A percentile compares a stretch with the other conserved stretches of the same genome.
These are phyloP conservation scores for Pseudoturritis turrita DNA, from an alignment of 345 rosid genomes.

Conservation along the genomic window DNA sequence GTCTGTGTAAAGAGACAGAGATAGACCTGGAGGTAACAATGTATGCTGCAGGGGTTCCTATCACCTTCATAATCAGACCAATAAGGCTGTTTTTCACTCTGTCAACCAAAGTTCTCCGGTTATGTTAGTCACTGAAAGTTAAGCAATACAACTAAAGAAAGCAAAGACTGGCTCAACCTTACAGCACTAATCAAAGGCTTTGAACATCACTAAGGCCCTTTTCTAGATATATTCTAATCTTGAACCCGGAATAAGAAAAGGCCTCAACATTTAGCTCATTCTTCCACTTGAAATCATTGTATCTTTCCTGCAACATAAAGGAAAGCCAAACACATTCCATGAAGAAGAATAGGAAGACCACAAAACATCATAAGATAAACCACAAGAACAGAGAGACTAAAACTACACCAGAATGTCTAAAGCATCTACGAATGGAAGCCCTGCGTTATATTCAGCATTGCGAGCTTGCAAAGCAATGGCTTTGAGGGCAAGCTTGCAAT, in stretches of 20 bases:
- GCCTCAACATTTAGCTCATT: no score
- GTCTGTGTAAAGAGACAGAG: constrained; percentile 14
- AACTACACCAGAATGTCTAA: constrained; percentile 64
- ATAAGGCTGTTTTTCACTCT: constrained; percentile 82
- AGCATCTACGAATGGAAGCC: no score
- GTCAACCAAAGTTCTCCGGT: constrained; percentile 36
- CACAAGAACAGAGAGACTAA: constrained; percentile 12
- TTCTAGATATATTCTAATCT: no score
- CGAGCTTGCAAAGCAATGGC: constrained; percentile 76
- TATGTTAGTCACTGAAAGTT: constrained; percentile 17
- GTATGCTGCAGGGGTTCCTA: constrained; percentile 78
- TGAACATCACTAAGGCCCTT: no score
- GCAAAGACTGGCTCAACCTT: no score
- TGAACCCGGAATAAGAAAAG: no score
- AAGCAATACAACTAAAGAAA: constrained; percentile 10
- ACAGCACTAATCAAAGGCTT: no score
- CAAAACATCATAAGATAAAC: neutral
- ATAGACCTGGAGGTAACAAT: constrained; percentile 72
- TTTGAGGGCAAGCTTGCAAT: constrained; percentile 82
- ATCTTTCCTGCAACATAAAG: no score
- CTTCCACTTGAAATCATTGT: no score
- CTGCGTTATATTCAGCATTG: constrained; percentile 80
- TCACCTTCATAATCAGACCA: constrained; percentile 81
- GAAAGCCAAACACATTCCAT: neutral
- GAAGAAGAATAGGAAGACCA: constrained; percentile 15